Conservation (phyloP, 495 filamentous ascomycete genomes). For the Diplogelasinospora grovesii region DNA sequence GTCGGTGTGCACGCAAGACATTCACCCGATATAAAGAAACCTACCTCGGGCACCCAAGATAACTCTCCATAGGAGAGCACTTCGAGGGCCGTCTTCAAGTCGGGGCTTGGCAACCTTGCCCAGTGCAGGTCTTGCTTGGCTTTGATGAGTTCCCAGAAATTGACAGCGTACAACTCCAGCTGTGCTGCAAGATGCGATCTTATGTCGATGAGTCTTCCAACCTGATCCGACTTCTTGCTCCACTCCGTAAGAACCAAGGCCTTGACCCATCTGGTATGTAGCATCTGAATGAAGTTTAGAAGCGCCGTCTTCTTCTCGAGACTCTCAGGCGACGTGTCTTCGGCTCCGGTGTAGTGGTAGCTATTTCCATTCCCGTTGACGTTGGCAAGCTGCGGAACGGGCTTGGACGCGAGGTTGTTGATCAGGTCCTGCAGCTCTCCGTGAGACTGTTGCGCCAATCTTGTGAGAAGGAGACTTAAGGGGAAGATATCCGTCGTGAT, state of each 20-base stretch:
- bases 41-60: constrained; percentile 68
- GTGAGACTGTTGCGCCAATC: constrained; percentile 76
- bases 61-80: constrained; percentile 70
- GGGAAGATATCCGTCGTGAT: constrained; percentile 71
- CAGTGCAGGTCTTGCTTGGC: constrained; percentile 60
- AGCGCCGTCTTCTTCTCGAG: constrained; percentile 71
- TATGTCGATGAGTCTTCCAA: constrained; percentile 80
- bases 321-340: constrained; percentile 59
- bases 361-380: constrained; percentile 44
- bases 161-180: constrained; percentile 46
- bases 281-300: constrained; percentile 59
- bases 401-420: constrained; percentile 59
- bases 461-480: constrained; percentile 59
- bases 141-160: constrained; percentile 55
- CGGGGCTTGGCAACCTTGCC: constrained; percentile 73
- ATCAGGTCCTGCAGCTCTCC: constrained; percentile 67
- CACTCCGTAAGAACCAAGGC: constrained; percentile 80
- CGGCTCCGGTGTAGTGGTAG: constrained; percentile 15
- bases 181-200: constrained; percentile 61
- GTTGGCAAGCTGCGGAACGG: constrained; percentile 39
- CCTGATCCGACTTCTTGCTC: constrained; percentile 68
- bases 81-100: constrained; percentile 82
- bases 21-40: constrained; percentile 15
- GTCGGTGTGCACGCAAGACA: constrained; percentile 9
- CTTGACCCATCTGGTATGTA: constrained; percentile 70